phyloP scores from a whole-genome alignment of 192 early-diverging fungal genomes.

The Rhizophagus sp. region DNA sequence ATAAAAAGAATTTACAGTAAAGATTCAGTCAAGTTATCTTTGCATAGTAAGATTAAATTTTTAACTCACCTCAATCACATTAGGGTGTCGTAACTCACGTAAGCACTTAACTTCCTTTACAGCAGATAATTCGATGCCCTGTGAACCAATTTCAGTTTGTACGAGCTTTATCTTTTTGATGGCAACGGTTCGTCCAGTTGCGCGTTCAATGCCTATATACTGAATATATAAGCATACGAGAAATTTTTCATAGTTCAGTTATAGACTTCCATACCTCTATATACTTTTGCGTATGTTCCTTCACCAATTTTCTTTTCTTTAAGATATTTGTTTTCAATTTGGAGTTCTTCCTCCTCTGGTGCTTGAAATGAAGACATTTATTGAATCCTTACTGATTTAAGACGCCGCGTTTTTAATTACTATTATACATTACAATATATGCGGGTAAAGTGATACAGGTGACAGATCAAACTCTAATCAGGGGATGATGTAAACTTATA shows the following conservation, averaged over 20 bases:
- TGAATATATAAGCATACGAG: background rate
- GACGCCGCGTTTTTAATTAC: too few species aligned
- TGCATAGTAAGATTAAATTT: background rate
- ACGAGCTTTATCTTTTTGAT: constrained; percentile 98
- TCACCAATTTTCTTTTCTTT: constrained; percentile 93
- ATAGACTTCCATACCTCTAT: constrained; percentile 60
- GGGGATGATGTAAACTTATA: too few species aligned
- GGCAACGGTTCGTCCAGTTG: constrained; percentile 76
- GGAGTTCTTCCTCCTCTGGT: constrained; percentile 65
- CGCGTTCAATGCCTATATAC: constrained; percentile 49
- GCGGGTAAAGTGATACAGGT: too few species aligned
- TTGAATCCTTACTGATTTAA: too few species aligned
- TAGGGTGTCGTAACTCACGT: constrained; percentile 90
- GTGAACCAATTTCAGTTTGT: constrained; percentile 65
- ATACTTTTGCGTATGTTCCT: constrained; percentile 95
- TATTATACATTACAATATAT: too few species aligned
- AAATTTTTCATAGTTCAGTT: too few species aligned
- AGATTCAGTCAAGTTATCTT: background rate
- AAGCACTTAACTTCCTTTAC: constrained; percentile 93
- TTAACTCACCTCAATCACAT: constrained; percentile 75
- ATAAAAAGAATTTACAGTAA: background rate
- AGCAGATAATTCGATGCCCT: constrained; percentile 94
- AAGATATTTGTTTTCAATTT: constrained; percentile 70
- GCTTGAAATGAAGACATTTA: constrained; percentile 11
- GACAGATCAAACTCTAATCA: too few species aligned